These are phyloP conservation scores for Pyrus communis DNA, from an alignment of 306 rosid species.

Conservation along the genomic window DNA sequence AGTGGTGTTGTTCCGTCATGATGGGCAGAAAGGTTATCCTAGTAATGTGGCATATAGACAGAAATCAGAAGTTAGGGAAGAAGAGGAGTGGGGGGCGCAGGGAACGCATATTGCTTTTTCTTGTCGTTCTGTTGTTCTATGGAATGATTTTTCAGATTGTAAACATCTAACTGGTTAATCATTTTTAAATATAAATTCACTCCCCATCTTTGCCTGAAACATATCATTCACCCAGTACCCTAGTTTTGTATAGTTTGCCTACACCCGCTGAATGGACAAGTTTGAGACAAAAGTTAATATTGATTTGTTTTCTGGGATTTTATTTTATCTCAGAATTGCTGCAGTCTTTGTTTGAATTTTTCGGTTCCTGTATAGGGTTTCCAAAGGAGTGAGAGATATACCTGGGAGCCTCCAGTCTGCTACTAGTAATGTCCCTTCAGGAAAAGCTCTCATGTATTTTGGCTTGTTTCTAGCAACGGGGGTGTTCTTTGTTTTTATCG, in stretches of 20 bases:
- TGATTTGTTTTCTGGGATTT: background rate
- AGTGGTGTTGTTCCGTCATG: background rate
- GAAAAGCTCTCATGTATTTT: constrained; percentile 84
- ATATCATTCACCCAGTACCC: background rate
- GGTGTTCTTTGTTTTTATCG: constrained; percentile 78
- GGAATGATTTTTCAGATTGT: background rate
- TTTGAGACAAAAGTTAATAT: background rate
- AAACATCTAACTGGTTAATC: background rate
- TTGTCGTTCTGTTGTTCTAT: background rate
- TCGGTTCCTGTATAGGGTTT: constrained; percentile 46
- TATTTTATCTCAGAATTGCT: background rate
- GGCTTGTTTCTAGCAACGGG: constrained; percentile 74
- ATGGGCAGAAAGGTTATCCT: background rate
- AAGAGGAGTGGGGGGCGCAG: background rate
- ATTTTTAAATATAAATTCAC: background rate
- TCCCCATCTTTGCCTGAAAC: background rate
- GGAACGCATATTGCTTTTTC: background rate
- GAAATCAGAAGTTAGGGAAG: background rate
- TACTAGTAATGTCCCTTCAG: constrained; percentile 77
- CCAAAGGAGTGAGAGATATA: constrained; percentile 90
- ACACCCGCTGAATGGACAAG: background rate
- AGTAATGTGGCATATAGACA: background rate
- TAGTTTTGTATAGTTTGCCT: background rate
- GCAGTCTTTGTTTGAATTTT: constrained; percentile 3
- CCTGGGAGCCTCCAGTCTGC: constrained; percentile 82